A percentile compares a stretch with the other conserved stretches of the same genome.
These are phyloP conservation scores for Pleurozium schreberi DNA, from an alignment of 225 moss, liverwort and hornwort genomes.

Conservation along the genomic window DNA sequence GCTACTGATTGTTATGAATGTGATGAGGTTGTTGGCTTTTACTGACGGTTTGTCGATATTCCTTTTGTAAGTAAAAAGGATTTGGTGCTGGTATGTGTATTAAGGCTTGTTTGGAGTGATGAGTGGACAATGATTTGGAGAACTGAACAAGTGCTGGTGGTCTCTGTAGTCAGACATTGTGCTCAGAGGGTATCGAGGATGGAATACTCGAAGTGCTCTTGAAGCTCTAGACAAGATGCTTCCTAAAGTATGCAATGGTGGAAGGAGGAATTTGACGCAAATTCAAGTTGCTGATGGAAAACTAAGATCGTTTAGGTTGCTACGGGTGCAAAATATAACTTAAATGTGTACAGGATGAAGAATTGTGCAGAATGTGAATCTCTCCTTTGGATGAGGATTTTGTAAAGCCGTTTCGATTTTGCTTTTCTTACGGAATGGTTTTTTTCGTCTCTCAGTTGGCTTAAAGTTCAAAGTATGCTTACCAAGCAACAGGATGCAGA, in stretches of 20 bases:
- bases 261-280: neutral
- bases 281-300: neutral
- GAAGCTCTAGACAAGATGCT: conserved; percentile 45
- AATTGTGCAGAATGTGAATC: neutral
- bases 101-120: neutral
- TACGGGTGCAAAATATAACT: neutral
- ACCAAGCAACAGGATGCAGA: neutral
- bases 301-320: neutral
- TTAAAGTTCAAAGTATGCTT: neutral
- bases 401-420: neutral
- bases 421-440: neutral
- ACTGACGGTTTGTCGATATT: neutral
- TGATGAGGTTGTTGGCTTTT: neutral
- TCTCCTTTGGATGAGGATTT: neutral
- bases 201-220: conserved; percentile 85
- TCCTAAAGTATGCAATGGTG: conserved; percentile 36
- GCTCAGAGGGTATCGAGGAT: conserved; percentile 76
- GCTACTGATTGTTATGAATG: no score
- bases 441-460: neutral
- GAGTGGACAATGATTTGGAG: neutral
- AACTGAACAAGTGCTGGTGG: neutral
- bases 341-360: neutral
- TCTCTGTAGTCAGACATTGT: conserved; percentile 63
- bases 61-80: neutral
- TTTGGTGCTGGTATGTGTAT: neutral